Conservation (phyloP, 495 filamentous ascomycete genomes). For the Trichoderma parareesei region DNA sequence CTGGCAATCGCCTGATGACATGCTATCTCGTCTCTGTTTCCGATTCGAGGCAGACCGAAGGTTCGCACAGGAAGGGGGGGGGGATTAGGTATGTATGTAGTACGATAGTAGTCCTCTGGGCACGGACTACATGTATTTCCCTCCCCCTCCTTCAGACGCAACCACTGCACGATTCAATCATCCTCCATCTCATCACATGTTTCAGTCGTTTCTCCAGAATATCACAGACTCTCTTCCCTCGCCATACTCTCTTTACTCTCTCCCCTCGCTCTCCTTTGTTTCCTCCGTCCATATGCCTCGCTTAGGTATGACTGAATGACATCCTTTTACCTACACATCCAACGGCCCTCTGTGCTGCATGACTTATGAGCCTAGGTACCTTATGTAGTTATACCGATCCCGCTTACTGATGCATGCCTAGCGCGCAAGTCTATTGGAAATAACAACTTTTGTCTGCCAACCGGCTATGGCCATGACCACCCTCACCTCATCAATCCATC, state of each 20-base stretch:
- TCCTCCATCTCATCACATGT: too few relatives aligned
- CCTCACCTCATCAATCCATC: too few relatives aligned
- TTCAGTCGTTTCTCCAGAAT: too few relatives aligned
- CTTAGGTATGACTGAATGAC: not conserved
- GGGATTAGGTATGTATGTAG: not conserved
- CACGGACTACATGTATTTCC: not conserved
- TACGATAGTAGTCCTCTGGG: not conserved
- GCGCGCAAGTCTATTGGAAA: slow-evolving; percentile 8
- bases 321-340: too few relatives aligned
- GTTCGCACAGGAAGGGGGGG: not conserved
- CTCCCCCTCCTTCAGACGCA: not conserved
- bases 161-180: too few relatives aligned
- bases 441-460: not conserved
- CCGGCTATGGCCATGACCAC: not conserved
- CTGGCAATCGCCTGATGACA: not conserved
- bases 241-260: not conserved
- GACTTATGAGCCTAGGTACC: not conserved
- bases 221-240: too few relatives aligned
- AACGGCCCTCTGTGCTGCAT: too few relatives aligned
- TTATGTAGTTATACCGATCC: slow-evolving; percentile 1
- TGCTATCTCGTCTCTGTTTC: not conserved
- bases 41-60: not conserved
- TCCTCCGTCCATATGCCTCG: not conserved
- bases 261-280: too few relatives aligned
- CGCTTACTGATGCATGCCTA: slow-evolving; percentile 1